These are phyloP conservation scores for Suillus variegatus DNA, from an alignment of 768 basidiomycete genomes.

Conservation along the genomic window DNA sequence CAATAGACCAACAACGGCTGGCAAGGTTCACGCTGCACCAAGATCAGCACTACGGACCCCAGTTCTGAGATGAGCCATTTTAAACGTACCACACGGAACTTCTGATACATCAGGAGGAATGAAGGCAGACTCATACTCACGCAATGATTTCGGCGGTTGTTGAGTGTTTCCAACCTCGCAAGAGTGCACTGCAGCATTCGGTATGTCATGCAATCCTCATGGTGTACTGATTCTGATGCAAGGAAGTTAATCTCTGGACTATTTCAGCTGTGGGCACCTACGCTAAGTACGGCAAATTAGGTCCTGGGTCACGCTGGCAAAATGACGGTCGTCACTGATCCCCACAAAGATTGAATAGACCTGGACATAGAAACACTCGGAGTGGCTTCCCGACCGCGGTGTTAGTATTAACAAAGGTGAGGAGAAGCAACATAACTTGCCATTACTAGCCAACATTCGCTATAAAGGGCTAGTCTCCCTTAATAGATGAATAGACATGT, in stretches of 20 bases:
- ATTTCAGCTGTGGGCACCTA: not conserved
- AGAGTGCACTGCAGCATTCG: too few species aligned
- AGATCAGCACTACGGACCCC: too few species aligned
- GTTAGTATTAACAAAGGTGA: not conserved
- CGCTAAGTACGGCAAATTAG: too few species aligned
- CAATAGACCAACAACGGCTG: not conserved
- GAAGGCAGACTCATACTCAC: too few species aligned
- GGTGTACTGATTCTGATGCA: not conserved
- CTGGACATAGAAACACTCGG: not conserved
- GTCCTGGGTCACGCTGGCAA: too few species aligned
- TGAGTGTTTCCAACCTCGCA: too few species aligned
- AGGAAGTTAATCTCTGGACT: not conserved
- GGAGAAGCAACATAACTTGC: not conserved
- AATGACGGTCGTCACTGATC: not conserved
- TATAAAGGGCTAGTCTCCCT: not conserved
- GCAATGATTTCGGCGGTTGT: too few species aligned
- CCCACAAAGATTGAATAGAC: not conserved
- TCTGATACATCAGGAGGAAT: too few species aligned
- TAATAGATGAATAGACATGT: too few species aligned
- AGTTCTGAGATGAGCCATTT: too few species aligned
- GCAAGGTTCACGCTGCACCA: not conserved
- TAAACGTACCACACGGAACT: too few species aligned
- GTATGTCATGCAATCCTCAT: too few species aligned
- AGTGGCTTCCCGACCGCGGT: not conserved
- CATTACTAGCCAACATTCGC: not conserved